phyloP scores from a whole-genome alignment of 345 rosid species.

The Theobroma cacao region DNA sequence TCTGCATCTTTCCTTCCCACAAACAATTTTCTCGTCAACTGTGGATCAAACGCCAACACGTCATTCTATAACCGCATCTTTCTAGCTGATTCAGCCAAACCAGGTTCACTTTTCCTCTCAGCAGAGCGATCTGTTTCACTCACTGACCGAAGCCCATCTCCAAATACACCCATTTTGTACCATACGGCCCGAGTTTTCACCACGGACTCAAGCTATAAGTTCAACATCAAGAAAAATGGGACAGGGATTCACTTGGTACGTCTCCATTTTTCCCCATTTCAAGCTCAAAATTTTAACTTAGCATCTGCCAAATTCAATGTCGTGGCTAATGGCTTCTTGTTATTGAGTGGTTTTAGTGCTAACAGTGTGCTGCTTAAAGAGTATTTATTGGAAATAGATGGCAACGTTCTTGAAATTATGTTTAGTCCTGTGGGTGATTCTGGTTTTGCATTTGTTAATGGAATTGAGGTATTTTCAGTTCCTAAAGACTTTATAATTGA shows the following conservation, averaged over 20 bases:
- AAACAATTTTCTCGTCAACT: conserved; percentile 77
- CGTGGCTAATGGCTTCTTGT: conserved; percentile 43
- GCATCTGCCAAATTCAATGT: conserved; percentile 54
- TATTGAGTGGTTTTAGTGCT: conserved; percentile 47
- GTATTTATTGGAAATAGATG: conserved; percentile 39
- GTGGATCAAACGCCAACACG: conserved; percentile 58
- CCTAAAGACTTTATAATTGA: conserved; percentile 66
- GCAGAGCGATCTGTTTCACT: conserved; percentile 47
- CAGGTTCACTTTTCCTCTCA: conserved; percentile 37
- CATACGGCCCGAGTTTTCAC: conserved; percentile 67
- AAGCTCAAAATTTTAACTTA: conserved; percentile 43
- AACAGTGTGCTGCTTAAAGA: conserved; percentile 47
- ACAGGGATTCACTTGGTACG: conserved; percentile 73
- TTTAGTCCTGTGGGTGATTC: conserved; percentile 39
- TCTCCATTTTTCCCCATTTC: conserved; percentile 86
- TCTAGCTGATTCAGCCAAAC: conserved; percentile 47
- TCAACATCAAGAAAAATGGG: conserved; percentile 46
- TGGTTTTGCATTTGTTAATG: conserved; percentile 68
- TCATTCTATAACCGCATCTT: conserved; percentile 63
- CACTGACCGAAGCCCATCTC: conserved; percentile 50
- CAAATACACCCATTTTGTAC: conserved; percentile 51
- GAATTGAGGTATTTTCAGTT: conserved; percentile 76
- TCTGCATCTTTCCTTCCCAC: conserved; percentile 54
- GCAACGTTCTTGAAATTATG: conserved; percentile 42
- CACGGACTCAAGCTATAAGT: conserved; percentile 37